phyloP scores from a whole-genome alignment of 768 basidiomycete species.

The Mycena maculata region DNA sequence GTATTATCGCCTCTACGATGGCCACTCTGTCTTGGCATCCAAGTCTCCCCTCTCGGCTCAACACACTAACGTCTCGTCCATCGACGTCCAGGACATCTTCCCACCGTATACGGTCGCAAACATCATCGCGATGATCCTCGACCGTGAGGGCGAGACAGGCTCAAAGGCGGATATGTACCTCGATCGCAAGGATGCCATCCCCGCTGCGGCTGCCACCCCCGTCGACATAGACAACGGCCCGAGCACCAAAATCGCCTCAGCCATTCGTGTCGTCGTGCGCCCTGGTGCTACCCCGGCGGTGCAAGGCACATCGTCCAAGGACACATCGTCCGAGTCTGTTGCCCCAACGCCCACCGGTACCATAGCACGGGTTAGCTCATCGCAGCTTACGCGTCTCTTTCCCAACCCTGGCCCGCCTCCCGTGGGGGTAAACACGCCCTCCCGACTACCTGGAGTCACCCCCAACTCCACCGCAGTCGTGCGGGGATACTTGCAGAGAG shows the following conservation, averaged over 20 bases:
- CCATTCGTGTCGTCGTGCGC: conserved; percentile 18
- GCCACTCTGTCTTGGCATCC: conserved; percentile 13
- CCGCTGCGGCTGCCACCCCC: conserved; percentile 10
- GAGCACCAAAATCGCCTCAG: conserved; percentile 17
- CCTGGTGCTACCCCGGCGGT: not conserved
- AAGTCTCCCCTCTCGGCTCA: conserved; percentile 12
- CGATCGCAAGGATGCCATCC: conserved; percentile 18
- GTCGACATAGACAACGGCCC: conserved; percentile 19
- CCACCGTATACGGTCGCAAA: conserved; percentile 17
- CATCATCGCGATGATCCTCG: conserved; percentile 10
- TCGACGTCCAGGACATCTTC: conserved; percentile 17
- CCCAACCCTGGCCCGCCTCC: conserved; percentile 15
- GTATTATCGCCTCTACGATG: conserved; percentile 22
- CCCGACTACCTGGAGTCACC: conserved; percentile 48
- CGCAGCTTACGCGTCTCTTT: conserved; percentile 11
- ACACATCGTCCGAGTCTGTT: conserved; percentile 9
- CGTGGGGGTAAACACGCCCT: conserved; percentile 39
- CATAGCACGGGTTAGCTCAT: conserved; percentile 11
- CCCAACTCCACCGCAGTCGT: conserved; percentile 53
- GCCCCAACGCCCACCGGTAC: conserved; percentile 12
- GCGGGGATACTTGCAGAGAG: conserved; percentile 56
- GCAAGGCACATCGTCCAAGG: conserved; percentile 1
- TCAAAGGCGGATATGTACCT: conserved; percentile 15
- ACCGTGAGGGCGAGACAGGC: conserved; percentile 8
- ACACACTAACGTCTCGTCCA: conserved; percentile 20